Percentiles rank a stretch among this genome's conserved stretches.
These are phyloP conservation scores for Boletus calvinii DNA, from an alignment of 1,284 basidiomycete genomes.

Conservation along the genomic window DNA sequence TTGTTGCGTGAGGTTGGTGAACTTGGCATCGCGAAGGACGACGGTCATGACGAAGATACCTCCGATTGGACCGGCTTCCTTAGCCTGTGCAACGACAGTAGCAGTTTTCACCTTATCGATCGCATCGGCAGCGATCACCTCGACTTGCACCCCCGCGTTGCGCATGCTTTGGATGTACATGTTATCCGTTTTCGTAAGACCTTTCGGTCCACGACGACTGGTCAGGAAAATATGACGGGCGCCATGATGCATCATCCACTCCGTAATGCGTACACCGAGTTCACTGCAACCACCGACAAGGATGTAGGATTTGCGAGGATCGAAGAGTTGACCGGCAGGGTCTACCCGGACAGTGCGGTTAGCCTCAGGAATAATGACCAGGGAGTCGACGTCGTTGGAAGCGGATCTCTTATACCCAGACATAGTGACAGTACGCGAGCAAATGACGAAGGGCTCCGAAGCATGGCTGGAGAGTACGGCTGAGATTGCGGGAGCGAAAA, in stretches of 20 bases:
- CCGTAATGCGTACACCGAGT: slow-evolving; percentile 33
- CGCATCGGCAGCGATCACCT: slow-evolving; percentile 30
- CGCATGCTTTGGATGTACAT: slow-evolving; percentile 30
- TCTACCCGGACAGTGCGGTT: slow-evolving; percentile 18
- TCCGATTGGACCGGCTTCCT: slow-evolving; percentile 22
- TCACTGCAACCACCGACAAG: slow-evolving; percentile 33
- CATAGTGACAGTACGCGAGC: slow-evolving; percentile 13
- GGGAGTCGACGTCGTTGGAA: slow-evolving; percentile 2
- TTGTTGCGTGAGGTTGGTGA: slow-evolving; percentile 34
- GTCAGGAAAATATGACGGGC: slow-evolving; percentile 34
- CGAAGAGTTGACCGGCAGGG: slow-evolving; percentile 28
- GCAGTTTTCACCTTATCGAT: slow-evolving; percentile 19
- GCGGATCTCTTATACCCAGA: slow-evolving; percentile 5
- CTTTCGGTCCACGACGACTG: slow-evolving; percentile 30
- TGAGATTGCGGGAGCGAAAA: slow-evolving; percentile 14
- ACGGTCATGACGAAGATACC: slow-evolving; percentile 34
- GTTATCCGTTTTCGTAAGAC: slow-evolving; percentile 27
- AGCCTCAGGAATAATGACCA: slow-evolving; percentile 19
- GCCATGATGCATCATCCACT: slow-evolving; percentile 33
- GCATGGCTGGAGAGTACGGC: slow-evolving; percentile 19
- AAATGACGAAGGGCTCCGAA: slow-evolving; percentile 13
- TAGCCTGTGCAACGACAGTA: slow-evolving; percentile 23
- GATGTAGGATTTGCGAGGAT: slow-evolving; percentile 33
- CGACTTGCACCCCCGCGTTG: slow-evolving; percentile 19
- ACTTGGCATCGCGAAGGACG: slow-evolving; percentile 34